Evolutionary conservation across 495 filamentous ascomycete genomes (phyloP).

Genomic region (Aspergillus ellipticus): DNA sequence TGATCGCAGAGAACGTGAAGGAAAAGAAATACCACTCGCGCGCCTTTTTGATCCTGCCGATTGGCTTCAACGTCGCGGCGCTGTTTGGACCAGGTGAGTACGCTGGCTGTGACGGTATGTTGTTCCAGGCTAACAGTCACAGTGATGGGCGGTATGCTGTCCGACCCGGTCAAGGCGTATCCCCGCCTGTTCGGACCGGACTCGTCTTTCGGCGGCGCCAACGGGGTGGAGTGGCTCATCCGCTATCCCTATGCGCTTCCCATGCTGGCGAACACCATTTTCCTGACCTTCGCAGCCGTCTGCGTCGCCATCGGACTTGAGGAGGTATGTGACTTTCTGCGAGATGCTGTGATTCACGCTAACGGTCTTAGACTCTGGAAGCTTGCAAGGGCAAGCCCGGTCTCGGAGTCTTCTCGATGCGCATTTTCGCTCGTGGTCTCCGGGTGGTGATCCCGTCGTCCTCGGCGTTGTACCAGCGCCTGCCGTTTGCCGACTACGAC

Average conservation of each 20-base stretch:
- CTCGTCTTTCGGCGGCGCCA: slow-evolving; percentile 46
- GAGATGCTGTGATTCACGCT: background rate
- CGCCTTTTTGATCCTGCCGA: slow-evolving; percentile 66
- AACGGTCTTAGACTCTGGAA: slow-evolving; percentile 29
- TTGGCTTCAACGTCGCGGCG: slow-evolving; percentile 75
- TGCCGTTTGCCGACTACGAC: slow-evolving; percentile 37
- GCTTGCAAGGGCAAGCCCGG: slow-evolving; percentile 46
- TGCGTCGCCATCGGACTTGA: slow-evolving; percentile 64
- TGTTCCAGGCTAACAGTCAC: slow-evolving; percentile 10
- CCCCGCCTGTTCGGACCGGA: slow-evolving; percentile 61
- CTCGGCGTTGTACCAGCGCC: slow-evolving; percentile 32
- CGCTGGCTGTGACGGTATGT: background rate
- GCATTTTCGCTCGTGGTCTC: slow-evolving; percentile 28
- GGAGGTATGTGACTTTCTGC: slow-evolving; percentile 48
- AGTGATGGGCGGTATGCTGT: slow-evolving; percentile 67
- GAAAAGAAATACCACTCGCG: slow-evolving; percentile 67
- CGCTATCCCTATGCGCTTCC: slow-evolving; percentile 72
- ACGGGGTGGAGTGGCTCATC: slow-evolving; percentile 60
- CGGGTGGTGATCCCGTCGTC: slow-evolving; percentile 29
- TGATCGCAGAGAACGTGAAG: slow-evolving; percentile 75
- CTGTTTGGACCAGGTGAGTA: slow-evolving; percentile 65
- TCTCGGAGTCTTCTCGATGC: slow-evolving; percentile 30
- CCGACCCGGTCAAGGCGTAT: slow-evolving; percentile 69
- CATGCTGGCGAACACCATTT: slow-evolving; percentile 67
- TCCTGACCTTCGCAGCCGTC: slow-evolving; percentile 53